Conservation (phyloP, 805 yeast species). For the Groenewaldozyma tartarivorans region DNA sequence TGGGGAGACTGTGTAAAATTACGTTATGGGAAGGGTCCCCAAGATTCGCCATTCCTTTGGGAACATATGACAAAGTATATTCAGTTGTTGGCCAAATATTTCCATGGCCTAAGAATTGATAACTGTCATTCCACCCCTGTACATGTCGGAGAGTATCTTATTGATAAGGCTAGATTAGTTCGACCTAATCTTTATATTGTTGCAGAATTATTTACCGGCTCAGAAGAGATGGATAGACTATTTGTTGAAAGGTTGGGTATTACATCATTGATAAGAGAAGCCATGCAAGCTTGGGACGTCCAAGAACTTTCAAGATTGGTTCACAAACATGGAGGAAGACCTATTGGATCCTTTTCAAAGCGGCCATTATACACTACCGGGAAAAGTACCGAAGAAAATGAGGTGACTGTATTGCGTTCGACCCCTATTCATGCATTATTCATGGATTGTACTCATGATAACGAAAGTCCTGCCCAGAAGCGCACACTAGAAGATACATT, state of each 20-base stretch:
- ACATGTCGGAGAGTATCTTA: constrained; percentile 82
- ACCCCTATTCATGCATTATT: constrained; percentile 87
- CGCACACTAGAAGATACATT: constrained; percentile 90
- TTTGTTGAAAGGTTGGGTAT: constrained; percentile 88
- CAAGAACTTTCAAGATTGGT: constrained; percentile 77
- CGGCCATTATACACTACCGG: constrained; percentile 43
- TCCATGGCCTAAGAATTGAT: constrained; percentile 86
- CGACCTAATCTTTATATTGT: constrained; percentile 86
- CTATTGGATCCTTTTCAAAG: constrained; percentile 85
- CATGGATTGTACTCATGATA: constrained; percentile 98
- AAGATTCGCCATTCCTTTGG: constrained; percentile 89
- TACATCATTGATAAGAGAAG: constrained; percentile 84
- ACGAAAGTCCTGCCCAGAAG: constrained; percentile 79
- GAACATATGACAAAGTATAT: constrained; percentile 74
- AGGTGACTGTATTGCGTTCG: constrained; percentile 41
- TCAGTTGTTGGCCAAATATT: constrained; percentile 56
- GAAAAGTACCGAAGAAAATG: constrained; percentile 4
- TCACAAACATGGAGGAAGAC: constrained; percentile 90
- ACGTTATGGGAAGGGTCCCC: constrained; percentile 67
- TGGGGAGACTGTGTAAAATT: constrained; percentile 98
- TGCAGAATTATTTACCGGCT: constrained; percentile 90
- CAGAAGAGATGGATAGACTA: constrained; percentile 80
- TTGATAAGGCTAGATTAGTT: constrained; percentile 78
- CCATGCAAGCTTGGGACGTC: constrained; percentile 93
- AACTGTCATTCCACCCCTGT: constrained; percentile 95